phyloP scores from a whole-genome alignment of 352 stramenopile species.

The Pythium oligandrum region DNA sequence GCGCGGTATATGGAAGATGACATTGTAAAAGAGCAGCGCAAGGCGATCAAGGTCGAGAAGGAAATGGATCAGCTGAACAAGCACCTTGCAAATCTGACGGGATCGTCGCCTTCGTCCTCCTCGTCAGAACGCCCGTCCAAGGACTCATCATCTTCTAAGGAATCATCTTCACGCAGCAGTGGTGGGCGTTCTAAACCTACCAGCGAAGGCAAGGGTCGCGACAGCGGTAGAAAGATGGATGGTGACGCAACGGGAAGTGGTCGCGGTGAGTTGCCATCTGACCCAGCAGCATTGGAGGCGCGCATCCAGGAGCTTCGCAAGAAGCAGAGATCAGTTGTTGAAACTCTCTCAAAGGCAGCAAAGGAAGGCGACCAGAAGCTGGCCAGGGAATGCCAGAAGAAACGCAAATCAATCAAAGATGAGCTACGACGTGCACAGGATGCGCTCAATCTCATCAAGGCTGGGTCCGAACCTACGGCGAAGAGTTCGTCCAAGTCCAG shows the following conservation, averaged over 20 bases:
- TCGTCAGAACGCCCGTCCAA: slow-evolving; percentile 5
- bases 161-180: not conserved
- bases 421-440: slow-evolving; percentile 72
- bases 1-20: slow-evolving; percentile 74
- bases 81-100: slow-evolving; percentile 48
- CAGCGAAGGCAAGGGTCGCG: not conserved
- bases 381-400: slow-evolving; percentile 72
- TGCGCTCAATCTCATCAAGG: slow-evolving; percentile 58
- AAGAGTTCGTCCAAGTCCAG: not conserved
- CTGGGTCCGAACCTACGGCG: not conserved
- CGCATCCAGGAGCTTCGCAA: slow-evolving; percentile 76
- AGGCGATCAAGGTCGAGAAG: slow-evolving; percentile 64
- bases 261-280: slow-evolving; percentile 32
- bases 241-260: not conserved
- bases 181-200: slow-evolving; percentile 1
- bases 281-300: slow-evolving; percentile 54
- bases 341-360: slow-evolving; percentile 67
- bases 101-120: slow-evolving; percentile 28
- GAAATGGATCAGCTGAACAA: slow-evolving; percentile 85
- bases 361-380: slow-evolving; percentile 64
- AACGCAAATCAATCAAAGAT: slow-evolving; percentile 71
- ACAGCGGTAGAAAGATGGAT: slow-evolving; percentile 1
- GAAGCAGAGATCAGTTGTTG: slow-evolving; percentile 69
- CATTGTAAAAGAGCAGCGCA: slow-evolving; percentile 74
- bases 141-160: slow-evolving; percentile 25